Evolutionary conservation across 2,329 filamentous ascomycete genomes (phyloP).

Genomic region (Coleophoma eucalyptorum): DNA sequence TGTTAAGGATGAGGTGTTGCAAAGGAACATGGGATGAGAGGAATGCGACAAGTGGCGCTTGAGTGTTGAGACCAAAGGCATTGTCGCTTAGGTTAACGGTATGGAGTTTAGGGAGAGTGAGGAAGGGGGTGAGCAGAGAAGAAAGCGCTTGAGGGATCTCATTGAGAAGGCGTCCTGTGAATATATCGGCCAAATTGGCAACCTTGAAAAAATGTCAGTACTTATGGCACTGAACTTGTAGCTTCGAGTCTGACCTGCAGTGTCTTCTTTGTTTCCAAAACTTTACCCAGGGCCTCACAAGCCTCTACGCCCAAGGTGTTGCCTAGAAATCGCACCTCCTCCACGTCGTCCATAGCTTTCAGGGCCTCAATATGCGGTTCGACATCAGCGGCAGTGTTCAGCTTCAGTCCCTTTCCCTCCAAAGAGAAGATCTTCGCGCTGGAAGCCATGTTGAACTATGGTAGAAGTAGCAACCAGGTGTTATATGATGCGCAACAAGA

Average conservation of each 20-base stretch:
- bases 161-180: conserved; percentile 86
- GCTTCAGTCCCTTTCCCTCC: conserved; percentile 87
- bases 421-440: conserved; percentile 75
- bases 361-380: conserved; percentile 79
- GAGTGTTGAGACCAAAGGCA: conserved; percentile 93
- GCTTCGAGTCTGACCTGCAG: conserved; percentile 54
- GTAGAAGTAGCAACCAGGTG: too few species aligned
- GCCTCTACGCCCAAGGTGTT: conserved; percentile 92
- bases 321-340: conserved; percentile 81
- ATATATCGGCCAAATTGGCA: conserved; percentile 95
- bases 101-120: conserved; percentile 80
- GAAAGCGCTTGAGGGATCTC: conserved; percentile 92
- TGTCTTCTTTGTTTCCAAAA: conserved; percentile 79
- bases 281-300: conserved; percentile 78
- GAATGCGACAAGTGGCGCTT: conserved; percentile 89
- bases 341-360: conserved; percentile 66
- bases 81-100: conserved; percentile 98
- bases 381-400: conserved; percentile 83
- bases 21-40: conserved; percentile 84
- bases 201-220: conserved; percentile 39
- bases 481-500: too few species aligned
- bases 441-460: conserved; percentile 39
- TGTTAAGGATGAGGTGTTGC: conserved; percentile 93
- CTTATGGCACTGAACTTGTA: conserved; percentile 7
- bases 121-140: conserved; percentile 77